Conservation (phyloP, 2,329 filamentous ascomycete genomes). For the Trichoderma cornu-damae region DNA sequence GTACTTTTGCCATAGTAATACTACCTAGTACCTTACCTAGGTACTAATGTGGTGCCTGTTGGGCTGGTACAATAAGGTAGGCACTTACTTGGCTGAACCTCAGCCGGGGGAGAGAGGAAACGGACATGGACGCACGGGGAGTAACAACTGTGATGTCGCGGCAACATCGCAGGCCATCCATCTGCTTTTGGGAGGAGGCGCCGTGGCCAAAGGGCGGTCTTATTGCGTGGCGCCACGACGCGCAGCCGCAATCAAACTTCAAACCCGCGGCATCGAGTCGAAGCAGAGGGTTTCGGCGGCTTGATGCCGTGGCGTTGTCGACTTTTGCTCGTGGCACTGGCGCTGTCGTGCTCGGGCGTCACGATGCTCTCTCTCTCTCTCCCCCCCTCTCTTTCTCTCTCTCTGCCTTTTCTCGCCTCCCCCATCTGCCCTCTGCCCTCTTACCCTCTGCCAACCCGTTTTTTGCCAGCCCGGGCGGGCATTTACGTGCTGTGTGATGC, state of each 20-base stretch:
- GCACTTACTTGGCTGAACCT: too few species aligned
- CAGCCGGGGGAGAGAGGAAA: too few species aligned
- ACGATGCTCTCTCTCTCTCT: background rate
- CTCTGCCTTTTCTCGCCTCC: background rate
- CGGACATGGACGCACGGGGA: too few species aligned
- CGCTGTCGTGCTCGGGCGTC: background rate
- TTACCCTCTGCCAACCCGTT: background rate
- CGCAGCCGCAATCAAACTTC: conserved; percentile 10
- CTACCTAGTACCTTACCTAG: background rate
- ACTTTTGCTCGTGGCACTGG: background rate
- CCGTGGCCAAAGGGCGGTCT: conserved; percentile 9
- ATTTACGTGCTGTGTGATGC: conserved; percentile 2
- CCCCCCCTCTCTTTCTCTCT: background rate
- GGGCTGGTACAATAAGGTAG: too few species aligned
- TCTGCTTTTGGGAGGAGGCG: background rate
- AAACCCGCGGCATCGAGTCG: background rate
- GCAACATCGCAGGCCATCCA: too few species aligned
- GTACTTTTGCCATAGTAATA: too few species aligned
- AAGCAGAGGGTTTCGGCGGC: background rate
- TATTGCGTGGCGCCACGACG: conserved; percentile 13
- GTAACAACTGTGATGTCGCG: too few species aligned
- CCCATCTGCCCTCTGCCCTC: background rate
- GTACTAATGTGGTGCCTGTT: background rate
- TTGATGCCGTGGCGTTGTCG: background rate
- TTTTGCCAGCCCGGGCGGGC: background rate